Base-by-base conservation (phyloP, 1,284 basidiomycete species). In the Termitomyces sp. region DNA sequence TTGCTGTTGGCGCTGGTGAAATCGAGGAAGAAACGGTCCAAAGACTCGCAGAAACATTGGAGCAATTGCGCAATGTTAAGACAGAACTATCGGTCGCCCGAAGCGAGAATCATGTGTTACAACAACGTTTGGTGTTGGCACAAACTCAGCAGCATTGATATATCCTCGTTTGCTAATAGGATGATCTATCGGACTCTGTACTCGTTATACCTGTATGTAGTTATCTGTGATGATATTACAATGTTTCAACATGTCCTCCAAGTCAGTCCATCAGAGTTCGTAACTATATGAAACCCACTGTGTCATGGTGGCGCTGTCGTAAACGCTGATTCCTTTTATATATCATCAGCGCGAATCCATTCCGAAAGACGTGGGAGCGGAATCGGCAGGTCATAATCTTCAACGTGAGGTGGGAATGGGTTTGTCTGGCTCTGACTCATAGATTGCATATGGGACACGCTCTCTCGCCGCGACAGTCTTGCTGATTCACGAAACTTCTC, bases 1-100 rank as follows among this genome's bases (percentile, higher is more conserved):
- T 90, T 45, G 82, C 88, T 2, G 80, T 89, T 24, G 84, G 86
- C n/a, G 81, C 84, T 0, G 84, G 80, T n/a, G 86, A 88, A 63
- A 58, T 89, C 5, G 76, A 78, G 55, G 85, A 86, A 63, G 76
- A 80, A 51, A 69, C 71, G 2, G 66, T 67, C 6, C 73, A 77
- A 56, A 71, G 76, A 42, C 72, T 88, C 3, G 73, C 70, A 38
- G 71, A 79, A 24, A 76, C 76, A 1, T 72, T 72, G 58, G 64
- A 67, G 56, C 74, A 81, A 58, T 71, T 89, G 1, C 73, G 75
- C 54, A 68, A 72, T 17, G 68, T 71, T 1, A 71, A 67, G 54
- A 56, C 59, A n/a, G 71, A 75, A 21, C 63, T 82, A 4, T 59
- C 61, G 1, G 55, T 62, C 13, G 60, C 65, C 15, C 69, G 67